Evolutionary conservation across 225 moss, liverwort and hornwort species (phyloP), one percentile per base, ranked within the genome.

Genomic region (Pleurozium schreberi): DNA sequence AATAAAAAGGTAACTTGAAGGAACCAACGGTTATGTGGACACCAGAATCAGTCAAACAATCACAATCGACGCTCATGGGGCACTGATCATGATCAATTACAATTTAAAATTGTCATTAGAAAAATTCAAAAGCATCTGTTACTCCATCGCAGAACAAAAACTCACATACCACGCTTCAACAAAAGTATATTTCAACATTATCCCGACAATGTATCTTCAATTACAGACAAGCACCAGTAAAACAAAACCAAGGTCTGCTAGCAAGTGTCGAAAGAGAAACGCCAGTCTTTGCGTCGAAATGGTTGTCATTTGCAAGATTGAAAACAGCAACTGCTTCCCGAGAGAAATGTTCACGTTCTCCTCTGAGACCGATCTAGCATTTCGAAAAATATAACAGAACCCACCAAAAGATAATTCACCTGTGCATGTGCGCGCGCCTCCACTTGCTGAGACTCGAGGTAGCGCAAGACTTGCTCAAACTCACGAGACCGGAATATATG

Each of bases 381-480:
- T 74, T 50, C 49, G 33, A 85, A 79, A 82, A 61, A 65, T 28
- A 64, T 22, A 60, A 73, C 61, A 80, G 59, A 85, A 74, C 43
- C 52, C 68, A 75, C 50, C 52, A 86, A 86, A 66, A 70, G 84
- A 88, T 47, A 71, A 33, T 74, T 86, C 79, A 93, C 94, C 94
- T 94, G 98, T 69, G 98, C 97, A 92, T 96, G 98, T 91, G 96
- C 98, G 85, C 98, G 96, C 89, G 98, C 98, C 92, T 97, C 98
- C 49, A 98, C 95, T 96, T 96, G 96, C 90, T 97, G 95, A 43
- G 98, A 96, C 93, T 98, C 98, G 84, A 98, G 91, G 87, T 96
- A 97, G 79, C 97, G 95, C 65, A 96, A 92, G 40, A 98, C 96
- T 94, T 98, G 98, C 92, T 97, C 97, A 93, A 98, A 98, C 88